These are phyloP conservation scores for Penstemon barbatus DNA, from an alignment of 257 asterid genomes.

Conservation along the genomic window DNA sequence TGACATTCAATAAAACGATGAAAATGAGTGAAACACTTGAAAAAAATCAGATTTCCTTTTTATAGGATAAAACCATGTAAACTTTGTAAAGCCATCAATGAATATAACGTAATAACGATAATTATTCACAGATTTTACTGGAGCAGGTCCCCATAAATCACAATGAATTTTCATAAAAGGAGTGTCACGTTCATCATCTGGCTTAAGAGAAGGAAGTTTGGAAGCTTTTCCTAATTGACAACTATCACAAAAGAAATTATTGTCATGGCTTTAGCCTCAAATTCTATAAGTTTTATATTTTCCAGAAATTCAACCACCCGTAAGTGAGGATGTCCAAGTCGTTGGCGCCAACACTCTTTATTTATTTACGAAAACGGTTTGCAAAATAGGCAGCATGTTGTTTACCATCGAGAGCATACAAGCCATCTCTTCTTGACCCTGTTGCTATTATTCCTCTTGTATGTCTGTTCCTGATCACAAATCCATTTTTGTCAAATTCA, in stretches of 20 bases:
- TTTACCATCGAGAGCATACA: neutral
- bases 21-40: slow-evolving; percentile 12
- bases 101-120: slow-evolving; percentile 4
- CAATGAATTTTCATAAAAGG: slow-evolving; percentile 11
- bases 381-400: neutral
- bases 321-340: neutral
- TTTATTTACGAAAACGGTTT: neutral
- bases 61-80: slow-evolving; percentile 4
- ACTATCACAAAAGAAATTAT: slow-evolving; percentile 2
- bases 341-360: neutral
- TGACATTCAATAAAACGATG: neutral
- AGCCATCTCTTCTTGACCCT: neutral
- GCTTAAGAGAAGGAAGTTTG: neutral
- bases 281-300: neutral
- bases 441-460: neutral
- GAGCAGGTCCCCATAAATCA: slow-evolving; percentile 12
- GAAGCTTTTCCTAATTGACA: slow-evolving; percentile 15
- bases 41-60: slow-evolving; percentile 11
- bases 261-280: neutral
- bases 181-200: neutral
- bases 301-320: neutral
- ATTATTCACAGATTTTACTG: neutral
- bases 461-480: neutral
- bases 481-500: neutral
- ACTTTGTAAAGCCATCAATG: slow-evolving; percentile 12